phyloP scores from a whole-genome alignment of 257 asterid genomes.

The Jaltomata sinuosa region DNA sequence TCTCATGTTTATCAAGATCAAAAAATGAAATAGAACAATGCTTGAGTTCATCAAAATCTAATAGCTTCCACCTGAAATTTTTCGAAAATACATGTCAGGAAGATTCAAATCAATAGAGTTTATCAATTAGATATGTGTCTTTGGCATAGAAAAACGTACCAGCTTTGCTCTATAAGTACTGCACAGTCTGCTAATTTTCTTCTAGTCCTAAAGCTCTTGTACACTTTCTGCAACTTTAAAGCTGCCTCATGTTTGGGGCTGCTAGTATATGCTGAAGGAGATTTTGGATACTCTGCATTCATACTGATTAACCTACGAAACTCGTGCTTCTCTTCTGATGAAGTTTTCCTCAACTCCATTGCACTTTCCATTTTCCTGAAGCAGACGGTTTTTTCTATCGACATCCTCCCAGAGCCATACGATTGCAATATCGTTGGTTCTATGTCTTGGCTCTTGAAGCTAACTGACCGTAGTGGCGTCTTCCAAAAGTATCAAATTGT shows the following conservation, averaged over 20 bases:
- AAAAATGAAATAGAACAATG: too few species aligned
- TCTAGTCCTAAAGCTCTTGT: conserved; percentile 84
- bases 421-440: conserved; percentile 25
- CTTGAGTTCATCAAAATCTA: too few species aligned
- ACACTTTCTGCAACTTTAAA: conserved; percentile 74
- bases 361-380: conserved; percentile 7
- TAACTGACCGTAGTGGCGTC: conserved; percentile 17
- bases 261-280: conserved; percentile 23
- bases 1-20: too few species aligned
- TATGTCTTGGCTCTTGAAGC: conserved; percentile 24
- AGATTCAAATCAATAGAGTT: neutral
- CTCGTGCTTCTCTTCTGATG: conserved; percentile 8
- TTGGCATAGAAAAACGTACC: conserved; percentile 19
- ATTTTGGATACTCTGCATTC: conserved; percentile 4
- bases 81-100: too few species aligned
- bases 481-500: neutral
- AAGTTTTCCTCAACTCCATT: conserved; percentile 1
- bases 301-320: conserved; percentile 17
- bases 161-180: conserved; percentile 80
- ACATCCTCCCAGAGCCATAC: conserved; percentile 25
- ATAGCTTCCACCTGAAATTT: neutral
- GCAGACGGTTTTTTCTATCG: conserved; percentile 26
- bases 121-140: too few species aligned
- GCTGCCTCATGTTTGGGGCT: conserved; percentile 85
- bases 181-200: conserved; percentile 95